These are phyloP conservation scores for Jackrogersella minutella DNA, from an alignment of 495 filamentous ascomycete genomes.

Conservation along the genomic window DNA sequence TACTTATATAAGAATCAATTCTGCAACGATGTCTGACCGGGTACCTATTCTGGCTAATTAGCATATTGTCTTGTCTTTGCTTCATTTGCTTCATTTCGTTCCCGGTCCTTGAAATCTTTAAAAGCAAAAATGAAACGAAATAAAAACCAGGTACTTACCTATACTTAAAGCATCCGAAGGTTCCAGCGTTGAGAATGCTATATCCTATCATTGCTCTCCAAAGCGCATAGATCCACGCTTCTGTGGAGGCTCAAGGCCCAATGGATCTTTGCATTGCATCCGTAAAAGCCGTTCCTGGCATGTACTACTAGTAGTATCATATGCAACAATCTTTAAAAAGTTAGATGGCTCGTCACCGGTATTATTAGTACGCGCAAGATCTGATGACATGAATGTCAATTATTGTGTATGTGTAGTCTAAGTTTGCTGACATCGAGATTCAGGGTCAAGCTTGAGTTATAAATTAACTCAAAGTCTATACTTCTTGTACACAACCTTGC, in stretches of 20 bases:
- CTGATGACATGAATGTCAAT: conserved; percentile 4
- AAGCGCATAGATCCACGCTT: conserved; percentile 1
- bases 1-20: not conserved
- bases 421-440: conserved; percentile 2
- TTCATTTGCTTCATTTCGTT: not conserved
- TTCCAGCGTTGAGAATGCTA: not conserved
- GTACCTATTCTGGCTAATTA: not conserved
- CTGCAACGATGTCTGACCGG: not conserved
- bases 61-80: not conserved
- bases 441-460: not conserved
- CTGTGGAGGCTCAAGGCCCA: conserved; percentile 1
- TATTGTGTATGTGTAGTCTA: not conserved
- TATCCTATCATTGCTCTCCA: not conserved
- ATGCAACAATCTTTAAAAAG: not conserved
- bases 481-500: not conserved
- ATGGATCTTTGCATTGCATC: conserved; percentile 20
- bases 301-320: not conserved
- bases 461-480: not conserved
- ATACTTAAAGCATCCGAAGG: no score
- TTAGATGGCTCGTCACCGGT: not conserved
- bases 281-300: conserved; percentile 17
- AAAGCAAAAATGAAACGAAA: not conserved
- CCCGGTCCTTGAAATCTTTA: not conserved
- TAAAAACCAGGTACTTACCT: no score
- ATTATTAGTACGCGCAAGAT: conserved; percentile 3